Base-by-base conservation (phyloP, 2,329 filamentous ascomycete species). In the Byssoonygena ceratinophila region DNA sequence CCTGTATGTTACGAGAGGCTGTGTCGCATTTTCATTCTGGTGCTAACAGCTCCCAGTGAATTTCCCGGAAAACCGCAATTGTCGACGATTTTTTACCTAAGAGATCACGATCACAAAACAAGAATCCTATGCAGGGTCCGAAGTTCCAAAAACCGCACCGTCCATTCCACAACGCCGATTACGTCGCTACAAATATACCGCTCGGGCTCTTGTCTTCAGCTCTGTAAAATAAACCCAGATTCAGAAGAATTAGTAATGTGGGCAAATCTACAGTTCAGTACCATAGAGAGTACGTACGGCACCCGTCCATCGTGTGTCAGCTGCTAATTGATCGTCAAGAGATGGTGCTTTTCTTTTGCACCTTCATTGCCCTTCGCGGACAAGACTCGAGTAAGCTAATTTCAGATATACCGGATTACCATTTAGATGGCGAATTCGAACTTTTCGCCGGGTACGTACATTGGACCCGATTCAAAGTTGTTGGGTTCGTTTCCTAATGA, bases 291-390 rank as follows among this genome's bases (percentile, higher is more conserved):
- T 77, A 66, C 50, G 65, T 61, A 22, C 36, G 14, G 32, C 16
- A 18, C n/a, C 6, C 5, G 12, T 40, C 11, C 23, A 7, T 14
- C 32, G 34, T 25, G n/a, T 27, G 55, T 50, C 55, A 18, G 12
- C 37, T 43, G 25, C 43, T 53, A 27, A 45, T 43, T 34, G 53
- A 31, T 31, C 29, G 29, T 27, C 11, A 43, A 78, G 75, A 71
- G 45, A 75, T 81, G 73, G 75, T 78, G 2, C 61, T 79, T 1
- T 80, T 81, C 63, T 79, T 77, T 61, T 76, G 72, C 55, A 75
- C 75, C 0, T 74, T 80, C 52, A 63, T 80, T 8, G 77, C 78
- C 0, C 73, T 82, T 64, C 79, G 80, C 55, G 71, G 73, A 7
- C 78, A 81, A 59, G 78, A 82, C 59, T 63, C 65, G 16, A 66